These are phyloP conservation scores for Trichoderma polysporum DNA, from an alignment of 2,329 filamentous ascomycete genomes.

Conservation along the genomic window DNA sequence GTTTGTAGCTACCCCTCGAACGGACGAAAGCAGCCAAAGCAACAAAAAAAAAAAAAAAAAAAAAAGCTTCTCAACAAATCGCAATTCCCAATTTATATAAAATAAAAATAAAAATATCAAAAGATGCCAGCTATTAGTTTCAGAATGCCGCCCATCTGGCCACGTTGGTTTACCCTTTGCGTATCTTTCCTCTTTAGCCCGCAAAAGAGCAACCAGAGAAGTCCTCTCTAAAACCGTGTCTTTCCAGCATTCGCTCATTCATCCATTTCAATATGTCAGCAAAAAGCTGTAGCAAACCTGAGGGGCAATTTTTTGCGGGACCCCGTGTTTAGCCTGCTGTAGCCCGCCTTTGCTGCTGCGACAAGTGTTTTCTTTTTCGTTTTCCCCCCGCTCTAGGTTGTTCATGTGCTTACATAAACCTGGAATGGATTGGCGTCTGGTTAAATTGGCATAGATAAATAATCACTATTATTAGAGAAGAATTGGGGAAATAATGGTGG, in stretches of 20 bases:
- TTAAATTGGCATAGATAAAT: neutral
- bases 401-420: neutral
- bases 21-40: neutral
- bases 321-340: neutral
- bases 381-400: neutral
- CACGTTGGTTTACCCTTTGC: neutral
- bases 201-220: neutral
- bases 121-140: constrained; percentile 4
- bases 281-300: neutral
- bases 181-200: neutral
- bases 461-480: neutral
- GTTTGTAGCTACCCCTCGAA: neutral
- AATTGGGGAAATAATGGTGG: neutral
- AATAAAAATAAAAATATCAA: neutral
- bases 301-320: neutral
- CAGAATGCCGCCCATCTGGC: neutral
- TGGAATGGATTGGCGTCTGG: neutral
- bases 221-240: neutral
- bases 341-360: too few relatives aligned
- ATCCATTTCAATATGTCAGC: neutral
- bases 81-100: too few relatives aligned
- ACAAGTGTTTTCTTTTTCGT: neutral
- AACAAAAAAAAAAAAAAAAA: neutral
- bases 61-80: neutral
- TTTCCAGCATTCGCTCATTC: neutral